Base-by-base conservation (phyloP, 108 stramenopile genomes). In the Cylindrotheca closterium region DNA sequence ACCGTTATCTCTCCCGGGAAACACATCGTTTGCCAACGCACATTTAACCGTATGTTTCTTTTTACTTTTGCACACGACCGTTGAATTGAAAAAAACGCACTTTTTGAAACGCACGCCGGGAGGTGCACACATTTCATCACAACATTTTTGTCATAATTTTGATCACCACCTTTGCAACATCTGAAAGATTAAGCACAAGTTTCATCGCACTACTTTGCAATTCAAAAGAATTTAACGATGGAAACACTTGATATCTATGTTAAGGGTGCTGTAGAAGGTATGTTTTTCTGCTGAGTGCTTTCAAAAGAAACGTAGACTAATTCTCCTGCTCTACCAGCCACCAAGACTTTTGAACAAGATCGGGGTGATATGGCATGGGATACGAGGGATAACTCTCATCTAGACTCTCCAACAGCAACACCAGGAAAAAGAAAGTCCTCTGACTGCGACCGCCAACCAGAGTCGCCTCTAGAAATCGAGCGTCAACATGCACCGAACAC, bases 361-460 rank as follows among this genome's bases (percentile, higher is more conserved):
- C 65, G 57, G 33, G 73, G 66, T 3, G 74, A 75, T 68, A 46
- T 68, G 32, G 65, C 64, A 32, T 67, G 72, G 65, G 79, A 74
- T 34, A 68, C 79, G 5, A 58, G 73, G 58, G 67, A 79, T 72
- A 70, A 55, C 23, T 63, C 74, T 27, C 56, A 58, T 47, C 55
- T 47, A 18, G 57, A 48, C 32, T 55, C 68, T 17, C 74, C 74
- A 10, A 50, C 53, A 22, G 49, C 67, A 37, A 50, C 62, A 21
- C 49, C 60, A 48, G 63, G 69, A 25, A 81, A 81, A 58, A 46
- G 79, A 50, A 81, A 81, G 47, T 37, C 52, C 15, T 55, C 63
- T 12, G 74, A 71, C 22, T 42, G 37, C 37, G 74, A 75, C 29
- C 78, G 72, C 32, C 73, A 74, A 61, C 78, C 71, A 15, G 79